Percentiles rank a stretch among this genome's conserved stretches.
These are phyloP conservation scores for Psilocybe mexicana DNA, from an alignment of 1,284 basidiomycete genomes.

Conservation along the genomic window DNA sequence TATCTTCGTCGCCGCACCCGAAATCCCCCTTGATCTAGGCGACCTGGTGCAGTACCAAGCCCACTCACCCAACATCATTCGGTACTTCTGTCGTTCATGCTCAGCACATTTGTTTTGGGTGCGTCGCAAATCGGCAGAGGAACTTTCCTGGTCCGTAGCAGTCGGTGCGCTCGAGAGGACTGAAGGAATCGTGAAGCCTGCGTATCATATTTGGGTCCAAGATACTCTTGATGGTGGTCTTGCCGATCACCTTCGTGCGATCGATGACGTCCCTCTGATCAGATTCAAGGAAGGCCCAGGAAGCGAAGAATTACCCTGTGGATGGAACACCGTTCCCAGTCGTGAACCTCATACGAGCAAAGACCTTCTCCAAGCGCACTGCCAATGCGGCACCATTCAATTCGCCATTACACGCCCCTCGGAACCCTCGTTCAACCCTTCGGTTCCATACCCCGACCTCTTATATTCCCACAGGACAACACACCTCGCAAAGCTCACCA, in stretches of 20 bases:
- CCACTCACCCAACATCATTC: constrained; percentile 13
- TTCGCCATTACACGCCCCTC: constrained; percentile 33
- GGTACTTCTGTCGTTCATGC: constrained; percentile 27
- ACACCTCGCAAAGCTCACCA: constrained; percentile 24
- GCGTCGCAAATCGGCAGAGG: constrained; percentile 4
- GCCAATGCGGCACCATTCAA: constrained; percentile 30
- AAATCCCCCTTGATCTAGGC: constrained; percentile 13
- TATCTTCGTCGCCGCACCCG: constrained; percentile 11
- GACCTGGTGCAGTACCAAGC: constrained; percentile 22
- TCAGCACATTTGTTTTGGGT: constrained; percentile 26
- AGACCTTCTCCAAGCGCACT: constrained; percentile 26
- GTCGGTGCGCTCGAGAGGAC: constrained; percentile 24
- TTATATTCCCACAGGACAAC: constrained; percentile 25
- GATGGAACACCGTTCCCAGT: constrained; percentile 21
- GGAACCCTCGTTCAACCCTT: constrained; percentile 23
- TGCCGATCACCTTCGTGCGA: constrained; percentile 21
- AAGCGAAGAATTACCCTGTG: constrained; percentile 22
- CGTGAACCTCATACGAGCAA: not conserved
- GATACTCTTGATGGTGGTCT: constrained; percentile 34
- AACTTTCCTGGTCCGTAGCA: constrained; percentile 22
- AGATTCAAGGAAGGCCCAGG: constrained; percentile 17
- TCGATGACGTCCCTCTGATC: constrained; percentile 19
- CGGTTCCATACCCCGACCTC: constrained; percentile 31
- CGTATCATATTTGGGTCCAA: constrained; percentile 26
- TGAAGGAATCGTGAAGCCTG: constrained; percentile 24